A percentile compares a stretch with the other conserved stretches of the same genome.
phyloP scores from a whole-genome alignment of 768 basidiomycete genomes.

The Vararia minispora region DNA sequence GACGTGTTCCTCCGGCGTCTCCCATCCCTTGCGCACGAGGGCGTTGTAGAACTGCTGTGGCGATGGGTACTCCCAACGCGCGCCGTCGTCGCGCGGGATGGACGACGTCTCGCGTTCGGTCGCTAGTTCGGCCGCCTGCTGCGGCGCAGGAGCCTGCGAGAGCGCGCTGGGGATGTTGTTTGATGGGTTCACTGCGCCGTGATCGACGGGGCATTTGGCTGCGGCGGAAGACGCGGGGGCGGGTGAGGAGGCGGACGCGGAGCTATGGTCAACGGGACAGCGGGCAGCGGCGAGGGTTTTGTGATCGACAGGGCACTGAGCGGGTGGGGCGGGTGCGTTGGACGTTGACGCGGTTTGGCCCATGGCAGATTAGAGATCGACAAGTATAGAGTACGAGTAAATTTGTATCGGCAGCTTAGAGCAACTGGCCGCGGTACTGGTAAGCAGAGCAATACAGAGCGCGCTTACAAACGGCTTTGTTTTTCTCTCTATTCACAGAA shows the following conservation, averaged over 20 bases:
- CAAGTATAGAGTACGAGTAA: too few relatives aligned
- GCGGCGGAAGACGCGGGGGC: slow-evolving; percentile 14
- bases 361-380: too few relatives aligned
- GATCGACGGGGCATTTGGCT: slow-evolving; percentile 30
- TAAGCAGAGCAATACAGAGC: too few relatives aligned
- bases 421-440: too few relatives aligned
- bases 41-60: slow-evolving; percentile 99
- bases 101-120: slow-evolving; percentile 69
- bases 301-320: slow-evolving; percentile 32
- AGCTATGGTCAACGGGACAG: slow-evolving; percentile 12
- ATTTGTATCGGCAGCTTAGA: too few relatives aligned
- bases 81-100: slow-evolving; percentile 59
- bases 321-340: slow-evolving; percentile 16
- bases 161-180: slow-evolving; percentile 93
- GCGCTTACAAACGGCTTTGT: too few relatives aligned
- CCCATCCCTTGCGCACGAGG: slow-evolving; percentile 91
- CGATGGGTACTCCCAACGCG: slow-evolving; percentile 89
- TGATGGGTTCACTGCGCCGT: slow-evolving; percentile 42
- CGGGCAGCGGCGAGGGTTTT: slow-evolving; percentile 15
- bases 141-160: slow-evolving; percentile 50
- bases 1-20: slow-evolving; percentile 91
- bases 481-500: too few relatives aligned
- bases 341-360: slow-evolving; percentile 1
- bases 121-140: slow-evolving; percentile 52
- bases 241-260: slow-evolving; percentile 7